Conservation (phyloP, 139 green algal genomes). For the Microglena sp. region DNA sequence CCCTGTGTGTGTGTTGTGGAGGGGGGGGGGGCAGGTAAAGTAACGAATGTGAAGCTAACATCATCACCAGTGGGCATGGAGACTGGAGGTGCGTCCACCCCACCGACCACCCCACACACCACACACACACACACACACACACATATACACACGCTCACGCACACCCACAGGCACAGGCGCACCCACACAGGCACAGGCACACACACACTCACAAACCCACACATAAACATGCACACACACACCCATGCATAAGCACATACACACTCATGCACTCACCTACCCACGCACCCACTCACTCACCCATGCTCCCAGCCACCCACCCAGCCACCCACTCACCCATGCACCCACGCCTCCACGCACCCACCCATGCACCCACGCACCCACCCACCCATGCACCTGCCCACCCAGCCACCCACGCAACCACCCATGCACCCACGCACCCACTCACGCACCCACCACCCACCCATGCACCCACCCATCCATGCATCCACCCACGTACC, state of each 20-base stretch:
- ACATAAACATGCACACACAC: not conserved
- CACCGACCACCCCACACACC: too few species aligned
- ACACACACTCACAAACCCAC: not conserved
- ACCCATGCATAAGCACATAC: not conserved
- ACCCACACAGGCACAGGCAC: not conserved
- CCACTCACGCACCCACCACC: not conserved
- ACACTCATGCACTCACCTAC: not conserved
- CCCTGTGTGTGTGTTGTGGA: too few species aligned
- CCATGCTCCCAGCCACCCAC: not conserved
- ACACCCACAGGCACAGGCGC: not conserved
- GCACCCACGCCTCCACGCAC: conserved; percentile 32
- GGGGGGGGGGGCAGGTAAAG: too few species aligned
- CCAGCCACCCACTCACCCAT: not conserved
- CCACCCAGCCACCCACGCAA: too few species aligned
- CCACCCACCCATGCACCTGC: not conserved
- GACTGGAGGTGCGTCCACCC: not conserved
- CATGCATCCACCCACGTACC: not conserved
- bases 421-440: not conserved
- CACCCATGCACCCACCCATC: not conserved
- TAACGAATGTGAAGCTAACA: too few species aligned
- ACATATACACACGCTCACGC: not conserved
- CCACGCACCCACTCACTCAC: not conserved
- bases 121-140: too few species aligned
- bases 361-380: not conserved
- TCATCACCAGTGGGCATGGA: conserved; percentile 60